Evolutionary conservation across 352 stramenopile genomes (phyloP).

Genomic region (Phytopythium aichiense): DNA sequence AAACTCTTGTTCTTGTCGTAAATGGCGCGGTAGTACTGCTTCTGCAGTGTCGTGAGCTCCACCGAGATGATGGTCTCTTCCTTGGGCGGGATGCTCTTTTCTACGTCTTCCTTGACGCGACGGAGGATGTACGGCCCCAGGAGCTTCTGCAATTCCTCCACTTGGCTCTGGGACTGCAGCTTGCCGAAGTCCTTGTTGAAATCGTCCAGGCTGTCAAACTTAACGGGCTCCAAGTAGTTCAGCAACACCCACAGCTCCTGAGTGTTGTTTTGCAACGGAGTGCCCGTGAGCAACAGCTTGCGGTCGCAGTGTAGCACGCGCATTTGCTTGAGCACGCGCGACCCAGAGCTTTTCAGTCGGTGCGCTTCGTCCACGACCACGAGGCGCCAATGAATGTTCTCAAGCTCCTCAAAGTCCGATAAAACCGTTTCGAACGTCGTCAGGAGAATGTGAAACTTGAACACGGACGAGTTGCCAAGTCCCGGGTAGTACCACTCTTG

Average conservation of each 20-base stretch:
- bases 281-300: conserved; percentile 96
- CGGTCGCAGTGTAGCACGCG: conserved; percentile 77
- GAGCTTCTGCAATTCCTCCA: conserved; percentile 92
- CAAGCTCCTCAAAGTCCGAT: conserved; percentile 81
- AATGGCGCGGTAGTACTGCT: conserved; percentile 99
- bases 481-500: conserved; percentile 88
- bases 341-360: conserved; percentile 73
- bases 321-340: conserved; percentile 87
- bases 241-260: conserved; percentile 97
- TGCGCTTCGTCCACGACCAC: conserved; percentile 85
- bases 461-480: conserved; percentile 91
- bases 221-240: conserved; percentile 95
- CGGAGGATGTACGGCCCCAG: conserved; percentile 94
- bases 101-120: conserved; percentile 97
- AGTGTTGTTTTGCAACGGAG: conserved; percentile 96
- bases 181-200: conserved; percentile 94
- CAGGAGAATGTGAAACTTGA: conserved; percentile 85
- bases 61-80: conserved; percentile 96
- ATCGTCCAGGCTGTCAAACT: conserved; percentile 83
- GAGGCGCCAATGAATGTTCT: conserved; percentile 83
- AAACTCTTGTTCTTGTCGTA: conserved; percentile 99
- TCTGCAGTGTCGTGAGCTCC: conserved; percentile 97
- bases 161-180: conserved; percentile 91
- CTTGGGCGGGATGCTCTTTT: conserved; percentile 96
- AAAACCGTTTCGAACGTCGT: conserved; percentile 84